A percentile compares a stretch with the other conserved stretches of the same genome.
Evolutionary conservation across 257 asterid genomes (phyloP).

Genomic region (Penstemon newberryi): DNA sequence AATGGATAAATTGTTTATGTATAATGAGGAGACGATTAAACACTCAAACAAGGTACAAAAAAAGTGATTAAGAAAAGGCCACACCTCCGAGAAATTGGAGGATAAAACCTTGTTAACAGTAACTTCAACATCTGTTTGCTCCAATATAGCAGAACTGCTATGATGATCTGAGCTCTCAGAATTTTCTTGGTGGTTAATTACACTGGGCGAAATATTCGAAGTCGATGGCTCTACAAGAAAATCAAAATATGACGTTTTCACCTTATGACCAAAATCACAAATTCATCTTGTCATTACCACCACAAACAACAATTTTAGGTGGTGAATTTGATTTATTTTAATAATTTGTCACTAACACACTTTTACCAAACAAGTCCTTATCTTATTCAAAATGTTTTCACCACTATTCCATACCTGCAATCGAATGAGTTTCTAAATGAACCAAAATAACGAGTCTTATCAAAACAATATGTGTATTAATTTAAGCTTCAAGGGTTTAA

Average conservation of each 20-base stretch:
- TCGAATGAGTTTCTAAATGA: background rate
- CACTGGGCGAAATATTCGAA: constrained; percentile 36
- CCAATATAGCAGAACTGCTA: constrained; percentile 28
- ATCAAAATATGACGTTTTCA: background rate
- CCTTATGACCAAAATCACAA: constrained; percentile 15
- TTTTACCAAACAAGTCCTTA: no score
- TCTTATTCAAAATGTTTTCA: no score
- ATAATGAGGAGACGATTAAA: background rate
- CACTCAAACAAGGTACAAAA: background rate
- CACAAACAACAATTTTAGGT: no score
- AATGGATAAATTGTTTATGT: background rate
- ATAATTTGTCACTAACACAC: no score
- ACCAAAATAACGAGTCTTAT: background rate
- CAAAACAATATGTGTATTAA: background rate
- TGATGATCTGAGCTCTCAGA: constrained; percentile 29
- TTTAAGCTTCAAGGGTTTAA: background rate
- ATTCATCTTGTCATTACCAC: background rate
- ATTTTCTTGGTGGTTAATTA: constrained; percentile 29
- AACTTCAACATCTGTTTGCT: constrained; percentile 52
- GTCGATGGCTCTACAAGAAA: constrained; percentile 63
- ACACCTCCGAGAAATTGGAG: constrained; percentile 68
- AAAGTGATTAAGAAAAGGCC: background rate
- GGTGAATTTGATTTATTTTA: no score
- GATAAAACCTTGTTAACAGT: constrained; percentile 54
- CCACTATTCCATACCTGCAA: no score